Conservation (phyloP, 176 grass and related monocot species). For the Juncus effusus region DNA sequence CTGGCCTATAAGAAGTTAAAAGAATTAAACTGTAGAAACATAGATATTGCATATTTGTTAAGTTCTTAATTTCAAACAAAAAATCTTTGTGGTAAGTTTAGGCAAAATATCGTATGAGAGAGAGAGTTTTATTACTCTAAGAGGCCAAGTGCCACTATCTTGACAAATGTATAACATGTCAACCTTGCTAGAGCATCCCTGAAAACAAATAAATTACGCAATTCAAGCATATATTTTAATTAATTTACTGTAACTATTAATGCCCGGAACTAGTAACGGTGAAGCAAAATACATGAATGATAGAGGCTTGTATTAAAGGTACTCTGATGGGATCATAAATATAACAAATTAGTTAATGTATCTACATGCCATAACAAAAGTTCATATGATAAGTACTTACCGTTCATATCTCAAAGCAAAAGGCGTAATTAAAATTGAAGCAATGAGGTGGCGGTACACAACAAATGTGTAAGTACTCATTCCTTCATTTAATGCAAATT, state of each 20-base stretch:
- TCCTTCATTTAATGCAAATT: conserved; percentile 32
- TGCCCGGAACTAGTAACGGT: no score
- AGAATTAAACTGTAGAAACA: conserved; percentile 8
- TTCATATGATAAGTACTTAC: conserved; percentile 8
- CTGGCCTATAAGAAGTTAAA: conserved; percentile 23
- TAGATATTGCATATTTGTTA: background rate
- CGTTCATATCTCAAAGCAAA: conserved; percentile 30
- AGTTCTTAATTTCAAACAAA: conserved; percentile 10
- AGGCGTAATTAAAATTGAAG: conserved; percentile 19
- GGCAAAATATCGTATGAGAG: background rate
- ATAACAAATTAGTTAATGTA: no score
- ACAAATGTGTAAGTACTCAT: conserved; percentile 35
- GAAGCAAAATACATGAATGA: no score
- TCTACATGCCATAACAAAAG: background rate
- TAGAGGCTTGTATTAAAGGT: no score
- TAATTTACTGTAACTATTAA: no score
- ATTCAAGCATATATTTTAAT: conserved; percentile 1
- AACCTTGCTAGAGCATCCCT: conserved; percentile 20
- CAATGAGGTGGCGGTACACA: conserved; percentile 30
- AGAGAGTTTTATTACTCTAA: conserved; percentile 21
- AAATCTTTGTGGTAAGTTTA: background rate
- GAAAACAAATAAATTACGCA: conserved; percentile 14
- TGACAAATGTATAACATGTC: conserved; percentile 9
- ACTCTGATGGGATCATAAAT: no score
- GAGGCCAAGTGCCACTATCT: conserved; percentile 25